Evolutionary conservation across 2,329 filamentous ascomycete genomes (phyloP), one percentile per base, ranked within the genome.

Genomic region (Microdochium trichocladiopsis): DNA sequence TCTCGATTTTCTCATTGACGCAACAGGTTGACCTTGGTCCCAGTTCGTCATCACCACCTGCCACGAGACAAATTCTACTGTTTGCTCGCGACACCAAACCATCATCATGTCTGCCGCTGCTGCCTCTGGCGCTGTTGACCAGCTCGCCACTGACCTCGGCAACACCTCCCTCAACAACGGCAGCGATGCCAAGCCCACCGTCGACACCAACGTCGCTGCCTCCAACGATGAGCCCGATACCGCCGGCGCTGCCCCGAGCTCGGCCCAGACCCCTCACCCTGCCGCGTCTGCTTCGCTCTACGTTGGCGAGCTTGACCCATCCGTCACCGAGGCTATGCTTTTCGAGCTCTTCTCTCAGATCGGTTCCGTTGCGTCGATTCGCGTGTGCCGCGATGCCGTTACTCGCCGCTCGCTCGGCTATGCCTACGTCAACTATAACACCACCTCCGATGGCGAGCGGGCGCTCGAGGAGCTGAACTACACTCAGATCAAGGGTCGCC

Each of bases 361-460:
- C 69, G 94, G 94, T 64, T 93, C 95, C 67, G 94, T 99, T 66
- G 94, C 94, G 61, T 99, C 94, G 56, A 99, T 99, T 74, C 94
- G 94, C 83, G 94, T 99, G 71, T 99, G 94, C 84, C 94, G 94
- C 77, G 94, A 99, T 69, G 93, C 94, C 58, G 92, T 99, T 69
- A 97, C 94, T 68, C 92, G 94, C 72, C 93, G 94, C 74, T 99
- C 94, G 60, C 90, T 99, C 61, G 94, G 94, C 62, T 99, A 99
- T 73, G 94, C 94, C 73, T 99, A 99, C 74, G 94, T 99, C 76
- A 99, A 99, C 85, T 99, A 97, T 85, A 99, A 97, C 82, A 93
- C 90, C 73, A 95, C 92, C 57, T 73, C 84, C 57, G 94, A 99
- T 71, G 94, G 94, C 65, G 94, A 99, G 82, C 95, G 95, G 76